Evolutionary conservation across 2,329 filamentous ascomycete species (phyloP).

Genomic region (Cladophialophora psammophila): DNA sequence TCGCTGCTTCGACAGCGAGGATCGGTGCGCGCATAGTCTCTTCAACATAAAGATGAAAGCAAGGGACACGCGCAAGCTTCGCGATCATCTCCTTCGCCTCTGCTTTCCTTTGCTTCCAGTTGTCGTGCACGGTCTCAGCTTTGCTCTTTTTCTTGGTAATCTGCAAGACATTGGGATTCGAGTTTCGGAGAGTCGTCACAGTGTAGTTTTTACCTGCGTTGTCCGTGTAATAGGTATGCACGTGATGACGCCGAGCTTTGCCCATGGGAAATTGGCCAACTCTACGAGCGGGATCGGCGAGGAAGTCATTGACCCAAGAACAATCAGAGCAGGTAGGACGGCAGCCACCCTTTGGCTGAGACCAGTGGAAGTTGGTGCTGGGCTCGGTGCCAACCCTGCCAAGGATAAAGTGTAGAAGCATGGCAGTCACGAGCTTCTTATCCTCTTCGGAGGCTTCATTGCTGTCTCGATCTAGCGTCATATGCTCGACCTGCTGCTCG

Average conservation of each 20-base stretch:
- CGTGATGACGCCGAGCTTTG: slow-evolving; percentile 13
- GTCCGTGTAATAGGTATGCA: slow-evolving; percentile 1
- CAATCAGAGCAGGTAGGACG: slow-evolving; percentile 14
- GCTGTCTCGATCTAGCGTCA: slow-evolving; percentile 7
- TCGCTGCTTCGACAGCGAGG: neutral
- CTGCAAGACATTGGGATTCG: slow-evolving; percentile 19
- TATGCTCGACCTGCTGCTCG: slow-evolving; percentile 12
- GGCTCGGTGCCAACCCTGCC: slow-evolving; percentile 20
- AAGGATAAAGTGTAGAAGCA: neutral
- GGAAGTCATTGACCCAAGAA: slow-evolving; percentile 15
- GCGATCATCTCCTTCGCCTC: neutral
- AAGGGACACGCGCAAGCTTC: neutral
- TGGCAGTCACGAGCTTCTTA: slow-evolving; percentile 2
- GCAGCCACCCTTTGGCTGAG: slow-evolving; percentile 6
- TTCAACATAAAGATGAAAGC: neutral
- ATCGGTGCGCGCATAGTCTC: neutral
- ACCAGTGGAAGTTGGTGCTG: neutral
- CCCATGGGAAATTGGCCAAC: slow-evolving; percentile 14
- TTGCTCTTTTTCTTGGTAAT: slow-evolving; percentile 20
- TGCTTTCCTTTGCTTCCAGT: slow-evolving; percentile 8
- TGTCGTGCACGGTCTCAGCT: neutral
- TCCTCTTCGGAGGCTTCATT: neutral
- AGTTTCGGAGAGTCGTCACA: slow-evolving; percentile 15
- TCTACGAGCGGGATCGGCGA: slow-evolving; percentile 1
- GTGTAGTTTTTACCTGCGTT: neutral